These are phyloP conservation scores for Botrytis squamosa DNA, from an alignment of 2,329 filamentous ascomycete genomes.

Conservation along the genomic window DNA sequence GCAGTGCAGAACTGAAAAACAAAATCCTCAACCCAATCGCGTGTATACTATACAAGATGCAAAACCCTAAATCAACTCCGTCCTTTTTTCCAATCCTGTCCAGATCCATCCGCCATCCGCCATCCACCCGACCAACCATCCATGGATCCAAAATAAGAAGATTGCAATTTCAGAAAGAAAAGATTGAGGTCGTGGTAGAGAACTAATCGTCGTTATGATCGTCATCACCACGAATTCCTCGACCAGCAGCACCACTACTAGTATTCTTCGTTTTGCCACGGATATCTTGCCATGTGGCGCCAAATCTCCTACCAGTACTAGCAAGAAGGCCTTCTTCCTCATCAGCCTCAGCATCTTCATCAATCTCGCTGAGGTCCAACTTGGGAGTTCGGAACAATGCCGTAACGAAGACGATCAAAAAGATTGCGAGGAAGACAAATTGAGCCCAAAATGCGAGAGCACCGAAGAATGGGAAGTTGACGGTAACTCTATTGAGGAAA, in stretches of 20 bases:
- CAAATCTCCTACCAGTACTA: constrained; percentile 76
- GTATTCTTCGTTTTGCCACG: constrained; percentile 46
- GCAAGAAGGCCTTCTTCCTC: constrained; percentile 92
- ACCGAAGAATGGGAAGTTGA: constrained; percentile 95
- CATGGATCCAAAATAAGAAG: not conserved
- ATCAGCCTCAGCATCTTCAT: constrained; percentile 85
- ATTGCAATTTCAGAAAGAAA: constrained; percentile 3
- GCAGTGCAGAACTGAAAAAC: not conserved
- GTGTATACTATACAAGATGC: constrained; percentile 1
- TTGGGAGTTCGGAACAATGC: constrained; percentile 78
- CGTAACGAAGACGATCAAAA: constrained; percentile 76
- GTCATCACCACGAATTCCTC: constrained; percentile 31
- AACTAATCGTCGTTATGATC: constrained; percentile 17
- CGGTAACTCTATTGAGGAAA: constrained; percentile 86
- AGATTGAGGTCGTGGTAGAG: not conserved
- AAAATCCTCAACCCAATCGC: not conserved
- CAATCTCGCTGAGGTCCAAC: constrained; percentile 72
- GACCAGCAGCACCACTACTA: constrained; percentile 26
- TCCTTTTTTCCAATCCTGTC: constrained; percentile 3
- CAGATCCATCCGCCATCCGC: not conserved
- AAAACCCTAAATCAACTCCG: constrained; percentile 4
- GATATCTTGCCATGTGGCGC: constrained; percentile 86
- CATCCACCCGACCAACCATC: not conserved
- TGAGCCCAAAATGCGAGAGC: constrained; percentile 94
- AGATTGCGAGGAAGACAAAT: constrained; percentile 83